Conservation (phyloP, 352 stramenopile genomes). For the Globisporangium nodosum region DNA sequence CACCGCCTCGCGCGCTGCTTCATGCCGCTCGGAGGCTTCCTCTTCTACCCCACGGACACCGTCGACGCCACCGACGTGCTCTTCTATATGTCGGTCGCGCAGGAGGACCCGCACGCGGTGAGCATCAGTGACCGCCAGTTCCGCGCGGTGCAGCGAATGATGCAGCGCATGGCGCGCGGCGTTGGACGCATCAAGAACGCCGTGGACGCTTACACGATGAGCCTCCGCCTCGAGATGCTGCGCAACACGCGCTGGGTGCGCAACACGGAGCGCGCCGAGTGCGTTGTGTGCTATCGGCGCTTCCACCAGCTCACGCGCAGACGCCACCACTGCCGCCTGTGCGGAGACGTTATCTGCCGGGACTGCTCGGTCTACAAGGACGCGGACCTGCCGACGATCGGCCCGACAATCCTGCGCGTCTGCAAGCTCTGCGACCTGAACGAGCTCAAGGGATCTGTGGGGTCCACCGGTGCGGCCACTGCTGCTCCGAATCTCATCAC, state of each 20-base stretch:
- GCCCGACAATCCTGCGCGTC: constrained; percentile 57
- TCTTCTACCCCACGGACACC: constrained; percentile 59
- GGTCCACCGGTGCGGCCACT: constrained; percentile 4
- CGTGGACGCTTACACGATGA: constrained; percentile 59
- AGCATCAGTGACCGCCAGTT: constrained; percentile 56
- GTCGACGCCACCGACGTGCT: constrained; percentile 67
- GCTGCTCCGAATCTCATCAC: not conserved
- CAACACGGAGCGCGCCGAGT: constrained; percentile 48
- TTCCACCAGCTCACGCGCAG: constrained; percentile 66
- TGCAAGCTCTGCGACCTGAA: constrained; percentile 50
- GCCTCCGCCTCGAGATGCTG: constrained; percentile 47
- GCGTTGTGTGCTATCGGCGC: constrained; percentile 51
- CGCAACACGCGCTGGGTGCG: constrained; percentile 46
- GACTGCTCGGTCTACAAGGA: constrained; percentile 72
- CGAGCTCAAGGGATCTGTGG: constrained; percentile 15
- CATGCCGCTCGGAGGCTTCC: constrained; percentile 59
- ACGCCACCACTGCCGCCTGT: constrained; percentile 72
- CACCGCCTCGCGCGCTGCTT: constrained; percentile 54
- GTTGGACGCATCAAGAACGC: constrained; percentile 50
- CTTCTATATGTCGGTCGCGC: constrained; percentile 59
- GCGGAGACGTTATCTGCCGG: constrained; percentile 69
- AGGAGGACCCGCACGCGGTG: constrained; percentile 11
- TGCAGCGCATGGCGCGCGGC: constrained; percentile 49
- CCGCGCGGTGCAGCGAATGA: constrained; percentile 45
- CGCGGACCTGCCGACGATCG: constrained; percentile 56